These are phyloP conservation scores for Acanthamoeba culbertsoni DNA, from an alignment of 208 protist genomes.

Conservation along the genomic window DNA sequence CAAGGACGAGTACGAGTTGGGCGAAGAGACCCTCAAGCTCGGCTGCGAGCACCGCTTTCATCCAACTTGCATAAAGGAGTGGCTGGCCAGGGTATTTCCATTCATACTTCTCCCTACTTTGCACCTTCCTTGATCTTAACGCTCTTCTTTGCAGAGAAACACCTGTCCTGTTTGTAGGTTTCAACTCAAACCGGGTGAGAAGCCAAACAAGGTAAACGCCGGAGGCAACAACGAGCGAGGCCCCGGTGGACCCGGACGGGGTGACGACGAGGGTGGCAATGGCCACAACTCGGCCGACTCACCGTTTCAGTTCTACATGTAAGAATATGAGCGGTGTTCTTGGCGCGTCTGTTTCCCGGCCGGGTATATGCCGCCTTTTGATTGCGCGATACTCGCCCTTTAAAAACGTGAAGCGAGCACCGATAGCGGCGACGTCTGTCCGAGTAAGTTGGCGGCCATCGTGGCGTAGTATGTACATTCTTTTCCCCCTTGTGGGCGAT, in stretches of 20 bases:
- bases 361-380: no score
- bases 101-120: neutral
- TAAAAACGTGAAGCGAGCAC: no score
- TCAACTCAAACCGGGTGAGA: neutral
- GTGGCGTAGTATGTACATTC: no score
- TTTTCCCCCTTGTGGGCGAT: no score
- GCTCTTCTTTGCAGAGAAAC: neutral
- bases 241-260: no score
- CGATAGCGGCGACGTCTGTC: no score
- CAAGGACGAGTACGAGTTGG: constrained; percentile 9
- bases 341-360: no score
- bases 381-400: no score
- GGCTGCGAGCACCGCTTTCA: constrained; percentile 21
- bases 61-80: constrained; percentile 39
- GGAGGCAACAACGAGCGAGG: neutral
- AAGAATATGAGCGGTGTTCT: no score
- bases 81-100: neutral
- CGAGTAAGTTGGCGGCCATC: no score
- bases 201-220: neutral
- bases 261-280: neutral
- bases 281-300: neutral
- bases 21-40: neutral
- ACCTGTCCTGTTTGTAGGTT: constrained; percentile 36
- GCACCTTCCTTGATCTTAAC: neutral
- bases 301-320: neutral